Base-by-base conservation (phyloP, 495 filamentous ascomycete genomes). In the Arthonia radiata region DNA sequence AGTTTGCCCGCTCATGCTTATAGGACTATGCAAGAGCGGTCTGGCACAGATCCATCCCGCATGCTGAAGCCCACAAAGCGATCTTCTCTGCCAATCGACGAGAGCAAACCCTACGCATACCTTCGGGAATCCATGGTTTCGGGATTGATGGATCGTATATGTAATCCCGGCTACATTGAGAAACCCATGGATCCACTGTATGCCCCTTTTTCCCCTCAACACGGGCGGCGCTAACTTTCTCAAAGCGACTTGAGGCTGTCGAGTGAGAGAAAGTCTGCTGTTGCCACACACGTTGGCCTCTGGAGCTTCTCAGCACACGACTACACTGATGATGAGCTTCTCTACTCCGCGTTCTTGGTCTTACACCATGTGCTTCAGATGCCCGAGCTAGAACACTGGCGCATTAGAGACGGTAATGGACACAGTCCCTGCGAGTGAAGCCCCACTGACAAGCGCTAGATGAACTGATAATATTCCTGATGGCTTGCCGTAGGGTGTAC, bases 281-380 rank as follows among this genome's bases (percentile, higher is more conserved):
- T 93, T 23, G 71, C 63, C 26, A 42, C 56, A 23, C 69, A 73
- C 6, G 54, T 91, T n/a, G 71, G 71, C 5, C 52, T 56, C 26
- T 97, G 89, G 89, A 48, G 63, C 15, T 97, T 94, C 39, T 77
- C 67, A 4, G 82, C 81, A 2, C 83, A 91, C 38, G 64, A 76
- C 15, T 92, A 80, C 38, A 63, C 64, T 16, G 79, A 93, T 35
- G 80, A 92, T 34, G 80, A 93, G 42, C 57, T 94, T 17, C 57
- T 90, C 3, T 61, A 75, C 35, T 78, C 62, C 11, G 73, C 82
- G 4, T 59, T 64, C 27, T 42, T 74, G 24, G 94, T 94, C 61
- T 64, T 94, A 23, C 66, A 86, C 37, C 86, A 94, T 54, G 78
- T 82, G 5, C 54, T 94, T 31, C 56, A 54, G 23, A 66, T 81